phyloP scores from a whole-genome alignment of 2,329 filamentous ascomycete genomes.

The Aspergillus melleus region DNA sequence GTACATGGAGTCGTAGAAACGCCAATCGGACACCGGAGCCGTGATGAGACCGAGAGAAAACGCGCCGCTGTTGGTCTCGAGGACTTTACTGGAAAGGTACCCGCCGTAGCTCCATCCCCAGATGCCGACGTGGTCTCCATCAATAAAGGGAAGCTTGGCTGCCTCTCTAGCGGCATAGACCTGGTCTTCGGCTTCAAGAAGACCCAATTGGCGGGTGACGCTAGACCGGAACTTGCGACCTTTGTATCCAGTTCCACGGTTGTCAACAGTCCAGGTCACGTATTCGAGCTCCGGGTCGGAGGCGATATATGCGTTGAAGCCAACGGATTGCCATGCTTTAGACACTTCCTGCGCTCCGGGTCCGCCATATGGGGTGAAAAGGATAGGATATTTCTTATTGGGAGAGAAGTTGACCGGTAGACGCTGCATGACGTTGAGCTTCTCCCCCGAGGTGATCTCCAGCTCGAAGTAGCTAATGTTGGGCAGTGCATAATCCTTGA shows the following conservation, averaged over 20 bases:
- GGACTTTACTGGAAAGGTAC: constrained; percentile 65
- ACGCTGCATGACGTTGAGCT: constrained; percentile 64
- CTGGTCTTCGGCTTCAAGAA: constrained; percentile 65
- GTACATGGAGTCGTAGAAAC: constrained; percentile 71
- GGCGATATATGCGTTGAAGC: constrained; percentile 64
- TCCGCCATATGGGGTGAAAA: constrained; percentile 69
- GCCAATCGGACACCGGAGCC: constrained; percentile 67
- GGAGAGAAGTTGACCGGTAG: constrained; percentile 66
- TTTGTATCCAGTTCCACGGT: constrained; percentile 65
- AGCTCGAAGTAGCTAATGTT: constrained; percentile 66
- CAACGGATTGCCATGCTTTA: constrained; percentile 57
- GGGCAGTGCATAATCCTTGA: constrained; percentile 62
- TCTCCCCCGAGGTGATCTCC: constrained; percentile 60
- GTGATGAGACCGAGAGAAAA: constrained; percentile 65
- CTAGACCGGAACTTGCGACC: constrained; percentile 62
- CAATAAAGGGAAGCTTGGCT: constrained; percentile 53
- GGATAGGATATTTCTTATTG: constrained; percentile 62
- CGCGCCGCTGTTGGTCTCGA: constrained; percentile 61
- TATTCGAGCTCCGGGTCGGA: constrained; percentile 68
- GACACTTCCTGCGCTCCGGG: constrained; percentile 63
- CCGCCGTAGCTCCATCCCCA: constrained; percentile 71
- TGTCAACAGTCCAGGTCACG: constrained; percentile 67
- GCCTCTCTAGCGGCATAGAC: constrained; percentile 65
- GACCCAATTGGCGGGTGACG: constrained; percentile 61
- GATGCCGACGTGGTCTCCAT: constrained; percentile 62